Evolutionary conservation across 129 eudicot genomes (phyloP).

Genomic region (Daucus carota): DH1_v3.0 NC_030388.2:32199001-32199500

Average conservation of each 20-base stretch:
- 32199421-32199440: not conserved
- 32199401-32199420: not conserved
- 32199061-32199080: not conserved
- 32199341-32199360: constrained; percentile 81
- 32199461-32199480: constrained; percentile 38
- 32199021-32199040: not conserved
- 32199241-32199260: not conserved
- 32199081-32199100: not conserved
- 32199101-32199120: not conserved
- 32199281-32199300: constrained; percentile 20
- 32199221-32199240: not conserved
- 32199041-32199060: not conserved
- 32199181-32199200: not conserved
- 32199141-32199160: not conserved
- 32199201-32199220: not conserved
- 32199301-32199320: constrained; percentile 55
- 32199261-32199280: not conserved
- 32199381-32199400: not conserved
- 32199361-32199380: constrained; percentile 84
- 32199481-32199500: constrained; percentile 87
- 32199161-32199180: not conserved
- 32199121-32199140: not conserved
- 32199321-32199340: constrained; percentile 59
- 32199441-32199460: not conserved
- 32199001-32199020: not conserved